Conservation (phyloP, 192 early-diverging fungal genomes). For the Podila horticola region DNA sequence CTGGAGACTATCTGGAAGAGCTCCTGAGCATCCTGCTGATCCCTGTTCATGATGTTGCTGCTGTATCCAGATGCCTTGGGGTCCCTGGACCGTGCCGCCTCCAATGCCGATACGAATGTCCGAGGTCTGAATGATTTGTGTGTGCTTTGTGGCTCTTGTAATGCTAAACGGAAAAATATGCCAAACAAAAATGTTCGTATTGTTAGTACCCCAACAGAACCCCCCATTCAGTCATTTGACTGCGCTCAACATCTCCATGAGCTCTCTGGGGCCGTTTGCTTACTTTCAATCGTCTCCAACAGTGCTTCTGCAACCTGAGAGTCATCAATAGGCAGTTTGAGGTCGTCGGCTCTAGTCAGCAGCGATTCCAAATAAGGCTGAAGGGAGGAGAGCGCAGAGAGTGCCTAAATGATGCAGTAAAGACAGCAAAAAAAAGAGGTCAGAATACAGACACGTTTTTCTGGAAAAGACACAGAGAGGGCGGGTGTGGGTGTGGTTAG, state of each 20-base stretch:
- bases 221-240: neutral
- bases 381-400: slow-evolving; percentile 51
- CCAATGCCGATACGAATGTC: slow-evolving; percentile 70
- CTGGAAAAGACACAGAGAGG: neutral
- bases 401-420: slow-evolving; percentile 38
- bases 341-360: slow-evolving; percentile 19
- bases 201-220: neutral
- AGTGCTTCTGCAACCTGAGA: slow-evolving; percentile 34
- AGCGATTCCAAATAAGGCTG: slow-evolving; percentile 54
- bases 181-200: slow-evolving; percentile 9
- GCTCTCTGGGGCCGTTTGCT: too few species aligned
- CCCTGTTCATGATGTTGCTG: slow-evolving; percentile 69
- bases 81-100: slow-evolving; percentile 34
- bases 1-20: slow-evolving; percentile 84
- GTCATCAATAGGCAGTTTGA: slow-evolving; percentile 23
- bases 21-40: slow-evolving; percentile 93
- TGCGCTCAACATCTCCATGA: too few species aligned
- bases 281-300: slow-evolving; percentile 48
- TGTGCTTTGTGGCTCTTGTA: slow-evolving; percentile 46
- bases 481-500: neutral
- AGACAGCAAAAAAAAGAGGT: slow-evolving; percentile 1
- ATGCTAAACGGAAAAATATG: slow-evolving; percentile 14
- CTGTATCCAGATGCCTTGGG: slow-evolving; percentile 49
- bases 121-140: slow-evolving; percentile 66
- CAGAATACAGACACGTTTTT: neutral